Percentiles rank a stretch among this genome's conserved stretches.
These are phyloP conservation scores for Syncephalastrum racemosum DNA, from an alignment of 371 early-diverging fungal genomes.

Conservation along the genomic window DNA sequence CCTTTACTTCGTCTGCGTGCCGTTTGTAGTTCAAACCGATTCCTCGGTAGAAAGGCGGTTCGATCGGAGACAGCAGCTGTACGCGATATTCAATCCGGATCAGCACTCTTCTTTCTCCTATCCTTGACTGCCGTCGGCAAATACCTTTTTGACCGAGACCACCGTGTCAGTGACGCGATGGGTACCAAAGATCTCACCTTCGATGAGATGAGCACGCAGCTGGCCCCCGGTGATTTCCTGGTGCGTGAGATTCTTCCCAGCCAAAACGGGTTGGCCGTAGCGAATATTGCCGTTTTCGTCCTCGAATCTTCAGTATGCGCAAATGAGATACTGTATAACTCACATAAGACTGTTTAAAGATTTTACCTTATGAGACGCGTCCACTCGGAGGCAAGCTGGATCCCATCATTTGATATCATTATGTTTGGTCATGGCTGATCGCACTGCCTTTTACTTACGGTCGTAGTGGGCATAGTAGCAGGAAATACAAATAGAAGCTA, in stretches of 20 bases:
- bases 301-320: conserved; percentile 31
- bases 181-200: conserved; percentile 40
- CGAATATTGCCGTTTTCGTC: conserved; percentile 46
- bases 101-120: neutral
- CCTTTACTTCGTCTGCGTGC: conserved; percentile 56
- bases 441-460: conserved; percentile 6
- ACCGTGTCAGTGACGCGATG: conserved; percentile 35
- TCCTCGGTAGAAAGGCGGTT: conserved; percentile 41
- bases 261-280: conserved; percentile 43
- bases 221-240: conserved; percentile 14
- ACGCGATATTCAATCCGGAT: neutral
- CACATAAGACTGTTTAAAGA: neutral
- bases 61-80: conserved; percentile 48
- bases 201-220: conserved; percentile 43
- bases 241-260: conserved; percentile 11
- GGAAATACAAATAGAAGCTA: neutral
- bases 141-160: conserved; percentile 40
- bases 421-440: neutral
- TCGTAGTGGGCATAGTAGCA: conserved; percentile 6
- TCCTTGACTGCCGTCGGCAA: neutral
- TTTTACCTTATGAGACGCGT: conserved; percentile 26
- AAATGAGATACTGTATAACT: neutral
- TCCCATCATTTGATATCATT: neutral
- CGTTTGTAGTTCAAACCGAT: conserved; percentile 62
- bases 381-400: conserved; percentile 20